phyloP scores from a whole-genome alignment of 2,329 filamentous ascomycete genomes.

The Lachnellula occidentalis region DNA sequence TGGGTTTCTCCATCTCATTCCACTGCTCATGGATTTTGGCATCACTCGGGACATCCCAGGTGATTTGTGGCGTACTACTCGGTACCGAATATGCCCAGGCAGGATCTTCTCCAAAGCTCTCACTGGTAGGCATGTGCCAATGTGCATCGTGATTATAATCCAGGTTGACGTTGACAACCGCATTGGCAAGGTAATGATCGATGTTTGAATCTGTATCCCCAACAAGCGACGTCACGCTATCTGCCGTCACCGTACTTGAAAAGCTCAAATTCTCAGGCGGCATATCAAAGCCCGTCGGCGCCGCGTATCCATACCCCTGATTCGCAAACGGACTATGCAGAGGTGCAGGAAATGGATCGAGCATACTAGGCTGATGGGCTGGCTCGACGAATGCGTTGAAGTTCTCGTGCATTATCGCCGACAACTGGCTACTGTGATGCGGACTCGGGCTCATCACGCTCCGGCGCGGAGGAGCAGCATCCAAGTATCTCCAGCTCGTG shows the following conservation, averaged over 20 bases:
- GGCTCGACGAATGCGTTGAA: slow-evolving; percentile 45
- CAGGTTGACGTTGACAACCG: slow-evolving; percentile 5
- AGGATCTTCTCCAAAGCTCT: neutral
- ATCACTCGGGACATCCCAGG: slow-evolving; percentile 8
- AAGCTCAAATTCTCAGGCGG: slow-evolving; percentile 33
- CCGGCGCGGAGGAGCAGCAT: slow-evolving; percentile 18
- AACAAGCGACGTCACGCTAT: slow-evolving; percentile 30
- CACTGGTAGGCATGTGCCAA: slow-evolving; percentile 10
- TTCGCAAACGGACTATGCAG: slow-evolving; percentile 34
- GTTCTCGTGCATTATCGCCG: slow-evolving; percentile 53
- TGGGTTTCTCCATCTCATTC: slow-evolving; percentile 8
- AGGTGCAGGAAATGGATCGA: slow-evolving; percentile 49
- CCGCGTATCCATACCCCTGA: slow-evolving; percentile 12
- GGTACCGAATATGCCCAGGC: slow-evolving; percentile 16
- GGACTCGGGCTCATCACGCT: slow-evolving; percentile 29
- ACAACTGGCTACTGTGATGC: slow-evolving; percentile 44
- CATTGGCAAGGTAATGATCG: slow-evolving; percentile 15
- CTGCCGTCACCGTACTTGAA: slow-evolving; percentile 32
- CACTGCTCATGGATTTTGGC: slow-evolving; percentile 6
- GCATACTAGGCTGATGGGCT: slow-evolving; percentile 32
- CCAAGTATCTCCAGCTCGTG: slow-evolving; percentile 56
- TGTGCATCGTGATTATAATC: slow-evolving; percentile 4
- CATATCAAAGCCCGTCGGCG: slow-evolving; percentile 13
- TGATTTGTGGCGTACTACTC: slow-evolving; percentile 7
- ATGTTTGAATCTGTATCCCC: slow-evolving; percentile 17